Percentiles rank a stretch among this genome's conserved stretches.
phyloP scores from a whole-genome alignment of 2,329 filamentous ascomycete genomes.

The Arthrobotrys musiformis region DNA sequence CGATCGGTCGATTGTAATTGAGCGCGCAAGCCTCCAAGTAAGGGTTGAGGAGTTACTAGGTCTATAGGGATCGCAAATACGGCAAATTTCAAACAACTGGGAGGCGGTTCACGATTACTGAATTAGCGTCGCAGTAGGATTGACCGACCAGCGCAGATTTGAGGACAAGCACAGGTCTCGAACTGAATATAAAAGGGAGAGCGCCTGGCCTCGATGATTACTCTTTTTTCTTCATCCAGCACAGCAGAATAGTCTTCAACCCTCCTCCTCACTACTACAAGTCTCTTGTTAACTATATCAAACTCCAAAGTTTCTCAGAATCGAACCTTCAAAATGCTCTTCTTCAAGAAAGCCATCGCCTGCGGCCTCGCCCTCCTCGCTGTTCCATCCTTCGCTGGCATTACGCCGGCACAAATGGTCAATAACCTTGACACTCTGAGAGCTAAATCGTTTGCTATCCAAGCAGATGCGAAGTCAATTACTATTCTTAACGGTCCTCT shows the following conservation, averaged over 20 bases:
- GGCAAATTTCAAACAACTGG: too few species aligned
- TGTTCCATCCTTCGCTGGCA: slow-evolving; percentile 50
- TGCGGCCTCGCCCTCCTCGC: slow-evolving; percentile 55
- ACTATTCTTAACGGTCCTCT: slow-evolving; percentile 59
- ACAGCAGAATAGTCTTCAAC: not conserved
- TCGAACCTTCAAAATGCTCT: slow-evolving; percentile 54
- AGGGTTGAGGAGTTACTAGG: too few species aligned
- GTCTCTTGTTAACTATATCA: not conserved
- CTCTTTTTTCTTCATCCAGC: not conserved
- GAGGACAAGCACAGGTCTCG: too few species aligned
- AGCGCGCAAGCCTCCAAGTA: too few species aligned
- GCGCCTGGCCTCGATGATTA: not conserved
- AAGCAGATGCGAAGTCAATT: slow-evolving; percentile 59
- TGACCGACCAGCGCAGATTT: not conserved
- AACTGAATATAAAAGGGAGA: not conserved
- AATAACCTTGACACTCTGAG: slow-evolving; percentile 59
- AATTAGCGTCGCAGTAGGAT: not conserved
- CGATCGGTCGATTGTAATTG: too few species aligned
- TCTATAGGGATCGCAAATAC: too few species aligned
- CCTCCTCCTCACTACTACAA: not conserved
- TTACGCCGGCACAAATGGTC: slow-evolving; percentile 57
- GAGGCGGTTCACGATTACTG: too few species aligned
- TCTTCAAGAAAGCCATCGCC: slow-evolving; percentile 49
- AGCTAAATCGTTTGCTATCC: slow-evolving; percentile 58
- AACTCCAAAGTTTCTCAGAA: not conserved